Evolutionary conservation across 2,329 filamentous ascomycete species (phyloP).

Genomic region (Aspergillus sp.): DNA sequence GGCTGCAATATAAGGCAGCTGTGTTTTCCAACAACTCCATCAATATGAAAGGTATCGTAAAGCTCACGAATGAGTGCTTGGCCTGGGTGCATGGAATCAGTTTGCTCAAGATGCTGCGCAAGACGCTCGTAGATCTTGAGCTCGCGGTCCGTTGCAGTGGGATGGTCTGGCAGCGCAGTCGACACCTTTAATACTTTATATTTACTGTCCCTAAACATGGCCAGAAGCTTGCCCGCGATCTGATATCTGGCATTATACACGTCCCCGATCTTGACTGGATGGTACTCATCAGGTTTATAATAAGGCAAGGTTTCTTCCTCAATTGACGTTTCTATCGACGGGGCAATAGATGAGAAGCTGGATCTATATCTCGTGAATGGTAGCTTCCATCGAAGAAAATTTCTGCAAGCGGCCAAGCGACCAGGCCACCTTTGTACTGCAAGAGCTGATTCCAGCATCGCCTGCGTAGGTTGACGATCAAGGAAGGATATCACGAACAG

Average conservation of each 20-base stretch:
- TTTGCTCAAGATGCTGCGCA: constrained; percentile 1
- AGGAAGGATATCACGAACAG: no score
- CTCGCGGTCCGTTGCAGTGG: constrained; percentile 18
- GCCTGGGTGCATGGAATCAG: constrained; percentile 21
- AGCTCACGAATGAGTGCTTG: constrained; percentile 21
- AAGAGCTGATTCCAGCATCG: no score
- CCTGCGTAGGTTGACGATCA: no score
- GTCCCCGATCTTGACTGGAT: constrained; percentile 36
- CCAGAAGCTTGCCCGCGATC: constrained; percentile 28
- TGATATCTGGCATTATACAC: constrained; percentile 34
- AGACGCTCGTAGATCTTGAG: constrained; percentile 23
- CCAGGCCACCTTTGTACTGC: no score
- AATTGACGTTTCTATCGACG: constrained; percentile 9
- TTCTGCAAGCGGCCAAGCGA: background rate
- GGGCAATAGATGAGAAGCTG: background rate
- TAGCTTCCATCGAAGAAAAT: background rate
- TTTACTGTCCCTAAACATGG: constrained; percentile 10
- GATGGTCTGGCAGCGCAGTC: constrained; percentile 12
- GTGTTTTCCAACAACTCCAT: constrained; percentile 17
- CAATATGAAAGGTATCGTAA: constrained; percentile 27
- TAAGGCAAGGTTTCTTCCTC: constrained; percentile 36
- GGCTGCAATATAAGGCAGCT: constrained; percentile 26
- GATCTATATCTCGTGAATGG: background rate
- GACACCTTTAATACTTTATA: constrained; percentile 31
- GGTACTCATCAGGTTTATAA: constrained; percentile 33